Evolutionary conservation across 2,329 filamentous ascomycete genomes (phyloP).

Genomic region (Fusarium heterosporum): DNA sequence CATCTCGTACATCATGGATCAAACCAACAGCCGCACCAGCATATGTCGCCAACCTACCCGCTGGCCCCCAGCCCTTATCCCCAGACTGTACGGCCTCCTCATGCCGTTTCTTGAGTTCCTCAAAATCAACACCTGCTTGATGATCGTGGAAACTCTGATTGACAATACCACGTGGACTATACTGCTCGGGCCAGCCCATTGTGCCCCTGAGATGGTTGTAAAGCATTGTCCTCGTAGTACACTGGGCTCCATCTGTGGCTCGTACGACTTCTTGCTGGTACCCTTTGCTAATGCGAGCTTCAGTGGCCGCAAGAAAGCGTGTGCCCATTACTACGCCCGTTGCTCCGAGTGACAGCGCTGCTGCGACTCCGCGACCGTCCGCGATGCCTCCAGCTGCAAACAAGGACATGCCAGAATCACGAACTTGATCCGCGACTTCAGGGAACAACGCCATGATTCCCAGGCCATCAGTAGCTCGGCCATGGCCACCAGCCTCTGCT

Average conservation of each 20-base stretch:
- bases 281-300: slow-evolving; percentile 55
- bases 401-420: slow-evolving; percentile 54
- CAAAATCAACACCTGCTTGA: slow-evolving; percentile 54
- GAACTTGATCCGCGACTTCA: slow-evolving; percentile 59
- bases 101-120: slow-evolving; percentile 58
- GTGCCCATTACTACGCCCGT: slow-evolving; percentile 71
- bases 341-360: slow-evolving; percentile 63
- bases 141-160: slow-evolving; percentile 55
- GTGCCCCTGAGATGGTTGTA: slow-evolving; percentile 59
- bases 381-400: slow-evolving; percentile 65
- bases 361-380: slow-evolving; percentile 63
- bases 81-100: slow-evolving; percentile 52
- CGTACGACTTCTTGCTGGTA: slow-evolving; percentile 58
- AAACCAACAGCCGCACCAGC: slow-evolving; percentile 61
- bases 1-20: slow-evolving; percentile 55
- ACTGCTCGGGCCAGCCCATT: slow-evolving; percentile 56
- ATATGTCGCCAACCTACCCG: slow-evolving; percentile 63
- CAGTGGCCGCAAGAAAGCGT: slow-evolving; percentile 65
- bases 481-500: slow-evolving; percentile 66
- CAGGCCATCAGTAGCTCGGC: slow-evolving; percentile 57
- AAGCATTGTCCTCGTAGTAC: slow-evolving; percentile 56
- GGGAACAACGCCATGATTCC: slow-evolving; percentile 62
- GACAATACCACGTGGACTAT: slow-evolving; percentile 54
- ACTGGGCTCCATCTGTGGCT: slow-evolving; percentile 54
- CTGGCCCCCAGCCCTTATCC: slow-evolving; percentile 60